A percentile compares a stretch with the other conserved stretches of the same genome.
These are phyloP conservation scores for Trichophyton simii DNA, from an alignment of 2,329 filamentous ascomycete genomes.

Conservation along the genomic window DNA sequence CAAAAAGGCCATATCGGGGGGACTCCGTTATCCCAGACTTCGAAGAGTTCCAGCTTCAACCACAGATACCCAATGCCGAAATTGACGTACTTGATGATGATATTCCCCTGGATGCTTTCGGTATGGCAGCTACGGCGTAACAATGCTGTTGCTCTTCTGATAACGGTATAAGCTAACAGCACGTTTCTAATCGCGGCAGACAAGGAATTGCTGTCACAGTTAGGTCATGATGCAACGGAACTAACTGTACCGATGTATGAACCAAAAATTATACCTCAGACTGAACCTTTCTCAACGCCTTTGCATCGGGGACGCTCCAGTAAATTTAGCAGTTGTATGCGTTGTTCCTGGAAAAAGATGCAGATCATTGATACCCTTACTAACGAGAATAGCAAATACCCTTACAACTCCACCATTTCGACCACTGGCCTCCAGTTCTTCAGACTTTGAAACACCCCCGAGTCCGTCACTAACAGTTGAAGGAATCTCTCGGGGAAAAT, in stretches of 20 bases:
- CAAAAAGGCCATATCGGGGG: neutral
- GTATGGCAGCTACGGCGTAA: slow-evolving; percentile 20
- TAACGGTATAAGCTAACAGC: neutral
- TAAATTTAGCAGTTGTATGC: neutral
- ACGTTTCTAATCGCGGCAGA: slow-evolving; percentile 17
- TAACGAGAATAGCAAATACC: neutral
- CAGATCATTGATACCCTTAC: neutral
- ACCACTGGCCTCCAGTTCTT: slow-evolving; percentile 19
- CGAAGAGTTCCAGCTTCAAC: neutral
- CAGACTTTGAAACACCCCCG: slow-evolving; percentile 18
- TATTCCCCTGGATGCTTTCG: slow-evolving; percentile 37
- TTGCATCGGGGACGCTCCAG: neutral
- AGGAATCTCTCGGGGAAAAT: neutral
- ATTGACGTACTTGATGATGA: slow-evolving; percentile 10
- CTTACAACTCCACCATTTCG: slow-evolving; percentile 15
- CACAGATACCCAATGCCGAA: neutral
- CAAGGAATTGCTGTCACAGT: slow-evolving; percentile 27
- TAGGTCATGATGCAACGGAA: slow-evolving; percentile 9
- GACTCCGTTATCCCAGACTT: neutral
- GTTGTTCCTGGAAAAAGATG: neutral
- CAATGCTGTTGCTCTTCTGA: neutral
- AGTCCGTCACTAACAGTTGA: slow-evolving; percentile 21
- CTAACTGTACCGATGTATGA: neutral
- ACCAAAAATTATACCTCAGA: neutral
- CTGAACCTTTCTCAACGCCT: neutral